These are phyloP conservation scores for Russula ochroleuca DNA, from an alignment of 768 basidiomycete species.

Conservation along the genomic window DNA sequence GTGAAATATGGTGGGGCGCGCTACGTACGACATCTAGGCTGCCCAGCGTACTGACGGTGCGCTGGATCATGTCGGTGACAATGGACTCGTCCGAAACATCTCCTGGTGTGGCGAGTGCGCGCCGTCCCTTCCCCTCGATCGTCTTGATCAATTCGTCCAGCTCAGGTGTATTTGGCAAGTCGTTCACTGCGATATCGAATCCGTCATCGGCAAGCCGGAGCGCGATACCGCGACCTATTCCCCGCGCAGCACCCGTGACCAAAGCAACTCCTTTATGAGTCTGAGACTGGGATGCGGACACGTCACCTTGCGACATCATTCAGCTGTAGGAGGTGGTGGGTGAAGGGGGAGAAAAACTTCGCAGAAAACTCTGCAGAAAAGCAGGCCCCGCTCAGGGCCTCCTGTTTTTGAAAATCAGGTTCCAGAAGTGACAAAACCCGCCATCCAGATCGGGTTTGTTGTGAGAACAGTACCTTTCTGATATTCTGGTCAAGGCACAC, in stretches of 20 bases:
- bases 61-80: constrained; percentile 9
- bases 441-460: too few relatives aligned
- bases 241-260: constrained; percentile 28
- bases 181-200: constrained; percentile 26
- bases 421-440: too few relatives aligned
- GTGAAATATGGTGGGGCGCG: neutral
- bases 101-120: neutral
- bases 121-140: constrained; percentile 18
- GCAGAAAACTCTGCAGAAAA: too few relatives aligned
- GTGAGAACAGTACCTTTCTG: too few relatives aligned
- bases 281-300: neutral
- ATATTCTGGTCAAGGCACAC: too few relatives aligned
- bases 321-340: neutral
- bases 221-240: constrained; percentile 27
- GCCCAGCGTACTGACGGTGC: constrained; percentile 14
- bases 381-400: too few relatives aligned
- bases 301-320: neutral
- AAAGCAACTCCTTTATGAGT: constrained; percentile 22
- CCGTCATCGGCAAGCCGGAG: constrained; percentile 29
- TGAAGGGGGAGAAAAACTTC: too few relatives aligned
- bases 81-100: constrained; percentile 19
- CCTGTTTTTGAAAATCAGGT: too few relatives aligned
- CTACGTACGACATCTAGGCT: constrained; percentile 23
- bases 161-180: constrained; percentile 11
- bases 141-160: neutral